Conservation (phyloP, 2,329 filamentous ascomycete species). For the Penicillium italicum region DNA sequence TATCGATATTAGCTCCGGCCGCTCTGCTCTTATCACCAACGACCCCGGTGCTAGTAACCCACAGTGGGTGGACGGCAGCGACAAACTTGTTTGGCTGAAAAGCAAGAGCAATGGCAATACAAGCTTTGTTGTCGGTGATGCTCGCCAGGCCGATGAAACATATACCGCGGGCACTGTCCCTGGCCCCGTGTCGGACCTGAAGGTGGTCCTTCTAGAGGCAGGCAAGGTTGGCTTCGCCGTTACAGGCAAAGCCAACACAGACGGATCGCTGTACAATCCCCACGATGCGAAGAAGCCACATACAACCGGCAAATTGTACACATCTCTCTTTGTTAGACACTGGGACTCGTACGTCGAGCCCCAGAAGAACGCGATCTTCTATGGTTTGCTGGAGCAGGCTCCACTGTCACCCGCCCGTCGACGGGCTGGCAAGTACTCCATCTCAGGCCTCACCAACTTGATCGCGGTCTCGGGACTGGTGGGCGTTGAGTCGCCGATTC, state of each 20-base stretch:
- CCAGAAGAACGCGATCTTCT: conserved; percentile 51
- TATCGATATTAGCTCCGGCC: conserved; percentile 42
- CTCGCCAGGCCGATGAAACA: conserved; percentile 37
- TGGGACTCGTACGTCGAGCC: conserved; percentile 52
- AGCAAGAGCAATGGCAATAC: conserved; percentile 46
- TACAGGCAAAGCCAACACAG: conserved; percentile 46
- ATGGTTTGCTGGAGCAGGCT: conserved; percentile 45
- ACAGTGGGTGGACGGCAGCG: conserved; percentile 44
- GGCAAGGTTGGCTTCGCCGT: conserved; percentile 47
- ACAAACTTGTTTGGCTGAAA: conserved; percentile 48
- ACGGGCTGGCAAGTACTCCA: conserved; percentile 37
- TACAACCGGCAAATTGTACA: conserved; percentile 49
- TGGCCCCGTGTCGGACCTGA: conserved; percentile 47
- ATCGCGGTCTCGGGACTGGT: conserved; percentile 39
- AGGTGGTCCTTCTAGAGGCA: conserved; percentile 41
- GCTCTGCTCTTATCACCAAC: conserved; percentile 43
- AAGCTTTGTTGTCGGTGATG: conserved; percentile 44
- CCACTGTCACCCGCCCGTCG: conserved; percentile 37
- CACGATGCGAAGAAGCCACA: conserved; percentile 47
- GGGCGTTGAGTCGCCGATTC: conserved; percentile 47
- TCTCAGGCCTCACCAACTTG: conserved; percentile 45
- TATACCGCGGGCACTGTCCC: conserved; percentile 47
- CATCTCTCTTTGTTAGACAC: conserved; percentile 51
- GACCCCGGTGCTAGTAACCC: conserved; percentile 46
- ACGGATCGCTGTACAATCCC: conserved; percentile 50